phyloP scores from a whole-genome alignment of 139 green algal species.

The Coelastrella sp. region DNA sequence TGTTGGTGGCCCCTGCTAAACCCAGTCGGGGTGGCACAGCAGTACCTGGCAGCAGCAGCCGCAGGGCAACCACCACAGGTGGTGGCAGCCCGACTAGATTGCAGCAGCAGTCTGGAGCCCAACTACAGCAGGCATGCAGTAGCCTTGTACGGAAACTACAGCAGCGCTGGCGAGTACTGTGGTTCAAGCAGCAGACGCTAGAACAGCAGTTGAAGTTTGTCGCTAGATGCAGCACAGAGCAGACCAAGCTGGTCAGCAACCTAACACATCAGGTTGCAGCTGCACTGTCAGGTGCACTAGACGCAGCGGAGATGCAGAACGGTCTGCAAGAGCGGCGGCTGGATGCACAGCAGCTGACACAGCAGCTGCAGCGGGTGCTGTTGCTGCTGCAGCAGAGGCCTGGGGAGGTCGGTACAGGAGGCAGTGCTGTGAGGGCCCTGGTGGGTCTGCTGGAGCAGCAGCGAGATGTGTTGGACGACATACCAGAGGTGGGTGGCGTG shows the following conservation, averaged over 20 bases:
- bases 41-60: too few relatives aligned
- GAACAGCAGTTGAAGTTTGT: constrained; percentile 3
- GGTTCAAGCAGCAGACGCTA: constrained; percentile 6
- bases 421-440: constrained; percentile 15
- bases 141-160: neutral
- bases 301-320: neutral
- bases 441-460: constrained; percentile 11
- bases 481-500: neutral
- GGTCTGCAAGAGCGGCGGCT: constrained; percentile 14
- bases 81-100: too few relatives aligned
- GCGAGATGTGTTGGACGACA: neutral
- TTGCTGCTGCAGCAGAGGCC: constrained; percentile 26
- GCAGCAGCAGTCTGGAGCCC: too few relatives aligned
- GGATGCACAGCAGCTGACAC: neutral
- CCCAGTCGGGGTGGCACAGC: too few relatives aligned
- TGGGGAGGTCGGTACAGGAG: neutral
- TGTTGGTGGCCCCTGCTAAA: neutral
- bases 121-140: too few relatives aligned
- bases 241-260: neutral
- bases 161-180: constrained; percentile 5
- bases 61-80: too few relatives aligned
- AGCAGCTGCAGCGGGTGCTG: neutral
- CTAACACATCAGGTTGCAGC: neutral
- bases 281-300: neutral
- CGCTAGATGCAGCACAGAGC: constrained; percentile 11